A percentile compares a stretch with the other conserved stretches of the same genome.
Evolutionary conservation across 176 grass and related monocot genomes (phyloP).

Genomic region (Triticum urartu): DNA sequence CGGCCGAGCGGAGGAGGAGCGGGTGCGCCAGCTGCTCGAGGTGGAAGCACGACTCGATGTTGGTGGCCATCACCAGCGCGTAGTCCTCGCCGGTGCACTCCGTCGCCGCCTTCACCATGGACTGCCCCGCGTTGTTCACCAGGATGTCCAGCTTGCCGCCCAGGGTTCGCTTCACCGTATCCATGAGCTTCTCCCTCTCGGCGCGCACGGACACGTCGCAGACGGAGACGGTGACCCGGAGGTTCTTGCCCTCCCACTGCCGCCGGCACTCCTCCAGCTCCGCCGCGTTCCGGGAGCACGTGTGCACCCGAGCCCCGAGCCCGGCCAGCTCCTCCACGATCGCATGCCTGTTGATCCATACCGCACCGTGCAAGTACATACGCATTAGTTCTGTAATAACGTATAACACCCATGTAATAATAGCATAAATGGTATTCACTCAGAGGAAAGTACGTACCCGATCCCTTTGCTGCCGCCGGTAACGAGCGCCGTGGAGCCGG

Average conservation of each 20-base stretch:
- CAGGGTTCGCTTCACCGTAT: neutral
- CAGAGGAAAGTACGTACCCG: neutral
- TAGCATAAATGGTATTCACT: neutral
- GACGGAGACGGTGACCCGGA: neutral
- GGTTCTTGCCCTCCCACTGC: neutral
- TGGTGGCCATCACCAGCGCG: slow-evolving; percentile 15
- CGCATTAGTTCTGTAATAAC: neutral
- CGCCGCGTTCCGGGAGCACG: slow-evolving; percentile 3
- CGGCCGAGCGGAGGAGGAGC: neutral
- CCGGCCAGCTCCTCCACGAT: neutral
- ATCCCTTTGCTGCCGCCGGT: slow-evolving; percentile 20
- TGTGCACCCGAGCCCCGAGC: slow-evolving; percentile 6
- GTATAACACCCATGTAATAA: too few species aligned
- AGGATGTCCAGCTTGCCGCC: slow-evolving; percentile 9
- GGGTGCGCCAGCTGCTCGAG: slow-evolving; percentile 11
- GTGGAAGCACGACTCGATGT: slow-evolving; percentile 8
- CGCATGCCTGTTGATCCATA: neutral
- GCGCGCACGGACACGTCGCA: slow-evolving; percentile 12
- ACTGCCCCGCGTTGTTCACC: slow-evolving; percentile 15
- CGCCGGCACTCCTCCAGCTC: slow-evolving; percentile 12
- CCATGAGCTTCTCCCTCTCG: slow-evolving; percentile 22
- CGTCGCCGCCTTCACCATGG: neutral
- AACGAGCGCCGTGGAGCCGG: neutral
- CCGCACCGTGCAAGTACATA: neutral
- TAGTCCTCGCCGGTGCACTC: slow-evolving; percentile 10